phyloP scores from a whole-genome alignment of 2,329 filamentous ascomycete species.

The Cryphonectria nitschkei region DNA sequence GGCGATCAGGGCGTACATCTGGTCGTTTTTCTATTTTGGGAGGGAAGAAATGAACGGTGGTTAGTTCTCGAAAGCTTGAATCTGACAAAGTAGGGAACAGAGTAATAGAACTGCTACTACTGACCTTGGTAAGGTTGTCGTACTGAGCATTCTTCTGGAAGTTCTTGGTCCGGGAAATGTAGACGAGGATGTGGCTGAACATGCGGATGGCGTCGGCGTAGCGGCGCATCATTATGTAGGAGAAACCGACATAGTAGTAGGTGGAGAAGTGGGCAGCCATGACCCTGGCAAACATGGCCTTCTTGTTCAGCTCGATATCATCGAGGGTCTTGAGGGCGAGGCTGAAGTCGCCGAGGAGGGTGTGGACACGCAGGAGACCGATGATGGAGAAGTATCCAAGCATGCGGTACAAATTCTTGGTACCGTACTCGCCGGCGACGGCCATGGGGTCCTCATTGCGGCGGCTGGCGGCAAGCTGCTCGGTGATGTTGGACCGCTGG shows the following conservation, averaged over 20 bases:
- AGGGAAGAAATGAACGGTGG: neutral
- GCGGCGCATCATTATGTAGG: constrained; percentile 99
- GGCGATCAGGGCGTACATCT: constrained; percentile 99
- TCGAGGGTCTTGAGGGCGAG: constrained; percentile 98
- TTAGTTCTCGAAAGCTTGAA: neutral
- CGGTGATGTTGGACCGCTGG: constrained; percentile 95
- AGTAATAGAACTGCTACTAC: neutral
- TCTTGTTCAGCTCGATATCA: constrained; percentile 99
- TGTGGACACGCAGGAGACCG: constrained; percentile 93
- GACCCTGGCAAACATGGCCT: constrained; percentile 98
- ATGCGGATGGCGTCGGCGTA: constrained; percentile 99
- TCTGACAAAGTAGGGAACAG: too few relatives aligned
- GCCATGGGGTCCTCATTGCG: constrained; percentile 85
- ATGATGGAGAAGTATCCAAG: constrained; percentile 99
- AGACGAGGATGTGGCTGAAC: constrained; percentile 99
- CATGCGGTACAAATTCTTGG: constrained; percentile 95
- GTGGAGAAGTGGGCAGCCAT: constrained; percentile 99
- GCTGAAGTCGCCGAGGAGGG: constrained; percentile 95
- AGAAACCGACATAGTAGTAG: constrained; percentile 99
- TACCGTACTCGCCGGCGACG: constrained; percentile 94
- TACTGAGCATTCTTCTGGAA: constrained; percentile 99
- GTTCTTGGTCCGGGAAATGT: constrained; percentile 98
- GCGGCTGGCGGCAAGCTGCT: constrained; percentile 95
- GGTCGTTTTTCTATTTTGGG: constrained; percentile 79
- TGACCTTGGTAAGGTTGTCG: constrained; percentile 89